Evolutionary conservation across 306 rosid genomes (phyloP).

Genomic region (Prunus mira): DNA sequence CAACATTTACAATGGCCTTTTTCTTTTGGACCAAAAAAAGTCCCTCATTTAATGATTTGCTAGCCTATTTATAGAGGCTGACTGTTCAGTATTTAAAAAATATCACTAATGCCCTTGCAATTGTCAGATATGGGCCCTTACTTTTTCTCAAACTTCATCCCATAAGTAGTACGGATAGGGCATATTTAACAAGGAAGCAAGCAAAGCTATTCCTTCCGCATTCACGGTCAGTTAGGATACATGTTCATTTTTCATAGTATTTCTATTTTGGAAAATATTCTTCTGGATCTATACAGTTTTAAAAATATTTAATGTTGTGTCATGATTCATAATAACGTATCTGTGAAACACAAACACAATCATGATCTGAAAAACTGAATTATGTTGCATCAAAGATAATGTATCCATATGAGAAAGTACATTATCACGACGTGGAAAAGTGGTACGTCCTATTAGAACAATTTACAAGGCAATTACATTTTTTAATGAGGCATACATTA

Average conservation of each 20-base stretch:
- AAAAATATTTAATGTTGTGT: not conserved
- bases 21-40: too few species aligned
- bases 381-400: too few species aligned
- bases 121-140: not conserved
- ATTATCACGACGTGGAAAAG: not conserved
- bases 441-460: not conserved
- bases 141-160: not conserved
- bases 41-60: too few species aligned
- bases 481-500: not conserved
- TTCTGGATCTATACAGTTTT: not conserved
- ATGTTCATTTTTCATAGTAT: not conserved
- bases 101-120: too few species aligned
- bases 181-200: not conserved
- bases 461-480: not conserved
- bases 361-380: not conserved
- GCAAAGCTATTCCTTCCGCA: not conserved
- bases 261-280: not conserved
- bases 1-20: too few species aligned
- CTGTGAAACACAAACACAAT: not conserved
- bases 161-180: not conserved
- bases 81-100: not conserved
- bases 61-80: not conserved
- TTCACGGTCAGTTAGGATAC: not conserved
- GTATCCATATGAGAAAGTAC: not conserved
- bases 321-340: not conserved